Evolutionary conservation across 2,329 filamentous ascomycete species (phyloP).

Genomic region (Xylariaceae sp.): DNA sequence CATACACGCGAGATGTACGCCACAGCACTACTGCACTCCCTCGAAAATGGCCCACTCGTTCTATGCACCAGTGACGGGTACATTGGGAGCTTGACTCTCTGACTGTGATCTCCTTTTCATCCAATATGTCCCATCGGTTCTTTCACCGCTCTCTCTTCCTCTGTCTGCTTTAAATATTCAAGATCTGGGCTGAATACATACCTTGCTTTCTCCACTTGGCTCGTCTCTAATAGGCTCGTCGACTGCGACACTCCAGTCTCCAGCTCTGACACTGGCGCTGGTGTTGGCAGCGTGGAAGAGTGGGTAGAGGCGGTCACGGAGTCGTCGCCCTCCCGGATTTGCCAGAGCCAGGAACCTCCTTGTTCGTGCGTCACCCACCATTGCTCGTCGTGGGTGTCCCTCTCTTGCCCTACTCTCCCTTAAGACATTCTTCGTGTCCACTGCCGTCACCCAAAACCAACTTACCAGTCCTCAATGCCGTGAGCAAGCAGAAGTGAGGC

Average conservation of each 20-base stretch:
- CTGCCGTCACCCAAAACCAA: no score
- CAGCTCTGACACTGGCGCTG: no score
- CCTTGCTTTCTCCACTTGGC: not conserved
- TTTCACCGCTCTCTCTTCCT: not conserved
- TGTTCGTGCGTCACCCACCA: constrained; percentile 9
- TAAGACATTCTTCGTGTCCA: no score
- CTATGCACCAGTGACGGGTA: no score
- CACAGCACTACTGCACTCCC: constrained; percentile 19
- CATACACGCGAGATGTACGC: constrained; percentile 8
- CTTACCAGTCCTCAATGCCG: no score
- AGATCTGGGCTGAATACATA: not conserved
- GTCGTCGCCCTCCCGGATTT: constrained; percentile 2
- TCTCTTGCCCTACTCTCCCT: not conserved
- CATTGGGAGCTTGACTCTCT: no score
- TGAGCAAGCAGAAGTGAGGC: not conserved
- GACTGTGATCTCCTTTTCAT: not conserved
- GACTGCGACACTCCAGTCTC: no score
- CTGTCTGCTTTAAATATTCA: no score
- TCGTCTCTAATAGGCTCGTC: not conserved
- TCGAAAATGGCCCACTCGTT: no score
- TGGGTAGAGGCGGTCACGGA: constrained; percentile 5
- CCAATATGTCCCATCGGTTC: not conserved
- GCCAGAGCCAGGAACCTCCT: constrained; percentile 9
- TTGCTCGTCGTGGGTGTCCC: constrained; percentile 8
- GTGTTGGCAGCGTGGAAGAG: constrained; percentile 1